These are phyloP conservation scores for Kregervanrija fluxuum DNA, from an alignment of 805 yeast species.

Conservation along the genomic window DNA sequence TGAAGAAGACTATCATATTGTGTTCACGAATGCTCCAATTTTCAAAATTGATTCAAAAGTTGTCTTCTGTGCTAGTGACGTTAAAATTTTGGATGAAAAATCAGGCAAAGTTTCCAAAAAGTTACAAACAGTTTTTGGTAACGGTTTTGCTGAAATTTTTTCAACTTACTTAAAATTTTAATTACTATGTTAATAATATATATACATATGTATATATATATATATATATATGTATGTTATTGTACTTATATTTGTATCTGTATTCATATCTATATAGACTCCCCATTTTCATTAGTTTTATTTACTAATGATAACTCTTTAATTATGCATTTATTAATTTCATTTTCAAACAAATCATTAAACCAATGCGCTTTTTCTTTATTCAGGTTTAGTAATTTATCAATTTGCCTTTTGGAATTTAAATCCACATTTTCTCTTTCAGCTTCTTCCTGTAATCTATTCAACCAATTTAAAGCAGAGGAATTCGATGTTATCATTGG, in stretches of 20 bases:
- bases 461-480: conserved; percentile 18
- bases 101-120: conserved; percentile 1
- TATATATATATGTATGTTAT: neutral
- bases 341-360: too few species aligned
- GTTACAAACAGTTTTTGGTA: conserved; percentile 7
- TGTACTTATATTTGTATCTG: neutral
- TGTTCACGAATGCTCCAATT: conserved; percentile 3
- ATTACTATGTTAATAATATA: neutral
- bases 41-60: conserved; percentile 6
- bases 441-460: conserved; percentile 22
- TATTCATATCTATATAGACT: too few species aligned
- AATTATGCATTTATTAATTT: too few species aligned
- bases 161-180: conserved; percentile 3
- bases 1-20: neutral
- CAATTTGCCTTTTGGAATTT: conserved; percentile 7
- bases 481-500: conserved; percentile 14
- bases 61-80: conserved; percentile 5
- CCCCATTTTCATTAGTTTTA: too few species aligned
- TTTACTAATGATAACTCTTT: too few species aligned
- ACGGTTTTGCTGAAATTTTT: conserved; percentile 9
- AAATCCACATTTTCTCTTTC: conserved; percentile 22
- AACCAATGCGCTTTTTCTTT: too few species aligned
- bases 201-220: neutral
- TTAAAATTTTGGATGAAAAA: conserved; percentile 6
- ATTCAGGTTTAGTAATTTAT: neutral